Evolutionary conservation across 1,139 yeast species (phyloP).

Genomic region (Candida frijolesensis): DNA sequence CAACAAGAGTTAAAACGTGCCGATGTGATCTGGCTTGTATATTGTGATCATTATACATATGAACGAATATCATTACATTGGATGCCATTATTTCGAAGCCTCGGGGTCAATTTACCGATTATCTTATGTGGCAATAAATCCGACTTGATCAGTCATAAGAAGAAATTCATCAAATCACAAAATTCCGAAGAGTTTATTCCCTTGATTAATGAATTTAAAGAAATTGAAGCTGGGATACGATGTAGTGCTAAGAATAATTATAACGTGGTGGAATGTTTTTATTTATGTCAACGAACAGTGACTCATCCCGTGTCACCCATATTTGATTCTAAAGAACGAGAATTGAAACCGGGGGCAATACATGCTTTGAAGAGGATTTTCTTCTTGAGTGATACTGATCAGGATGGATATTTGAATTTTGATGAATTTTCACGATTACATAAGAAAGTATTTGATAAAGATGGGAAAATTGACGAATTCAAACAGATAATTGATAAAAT

Average conservation of each 20-base stretch:
- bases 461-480: constrained; percentile 29
- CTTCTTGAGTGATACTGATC: constrained; percentile 84
- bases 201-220: constrained; percentile 85
- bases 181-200: constrained; percentile 82
- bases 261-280: constrained; percentile 88
- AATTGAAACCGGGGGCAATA: constrained; percentile 73
- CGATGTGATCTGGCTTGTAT: constrained; percentile 90
- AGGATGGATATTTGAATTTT: constrained; percentile 78
- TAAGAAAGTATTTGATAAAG: constrained; percentile 68
- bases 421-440: constrained; percentile 72
- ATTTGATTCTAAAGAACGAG: constrained; percentile 88
- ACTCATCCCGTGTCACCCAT: constrained; percentile 93
- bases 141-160: constrained; percentile 37
- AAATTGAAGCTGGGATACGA: constrained; percentile 87
- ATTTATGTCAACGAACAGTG: constrained; percentile 88
- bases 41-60: constrained; percentile 90
- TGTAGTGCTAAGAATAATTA: constrained; percentile 80
- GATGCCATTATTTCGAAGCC: constrained; percentile 89
- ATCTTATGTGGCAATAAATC: constrained; percentile 86
- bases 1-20: constrained; percentile 81
- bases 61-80: constrained; percentile 89
- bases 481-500: constrained; percentile 31
- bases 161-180: constrained; percentile 27
- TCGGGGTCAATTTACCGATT: constrained; percentile 93
- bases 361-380: constrained; percentile 80